These are phyloP conservation scores for Ophiostoma sp. DNA, from an alignment of 2,329 filamentous ascomycete species.

Conservation along the genomic window DNA sequence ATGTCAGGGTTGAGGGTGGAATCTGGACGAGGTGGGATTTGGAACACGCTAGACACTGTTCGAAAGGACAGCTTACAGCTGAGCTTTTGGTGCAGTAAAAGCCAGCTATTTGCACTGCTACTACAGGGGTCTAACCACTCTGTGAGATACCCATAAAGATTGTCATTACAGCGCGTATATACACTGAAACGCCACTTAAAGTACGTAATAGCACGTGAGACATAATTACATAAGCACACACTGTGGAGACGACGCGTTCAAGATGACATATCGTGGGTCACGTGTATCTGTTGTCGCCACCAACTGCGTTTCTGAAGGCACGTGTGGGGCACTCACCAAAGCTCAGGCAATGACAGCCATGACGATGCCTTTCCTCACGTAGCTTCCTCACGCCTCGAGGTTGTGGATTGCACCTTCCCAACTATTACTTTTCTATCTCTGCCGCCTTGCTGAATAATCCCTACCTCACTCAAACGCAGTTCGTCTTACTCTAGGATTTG, in stretches of 20 bases:
- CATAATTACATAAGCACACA: background rate
- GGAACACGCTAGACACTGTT: background rate
- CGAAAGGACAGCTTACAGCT: constrained; percentile 22
- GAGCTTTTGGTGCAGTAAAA: background rate
- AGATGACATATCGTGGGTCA: no score
- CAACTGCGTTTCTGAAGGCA: background rate
- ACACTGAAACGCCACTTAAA: background rate
- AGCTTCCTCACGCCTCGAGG: background rate
- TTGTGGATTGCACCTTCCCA: background rate
- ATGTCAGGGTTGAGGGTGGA: background rate
- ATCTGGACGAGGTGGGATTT: background rate
- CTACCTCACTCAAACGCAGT: background rate
- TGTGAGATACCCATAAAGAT: background rate
- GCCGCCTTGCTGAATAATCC: background rate
- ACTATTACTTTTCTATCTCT: background rate
- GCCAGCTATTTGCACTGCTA: background rate
- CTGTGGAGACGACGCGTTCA: no score
- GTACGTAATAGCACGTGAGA: background rate
- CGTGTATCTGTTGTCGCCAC: no score
- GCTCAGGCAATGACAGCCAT: constrained; percentile 6
- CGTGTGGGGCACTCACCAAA: background rate
- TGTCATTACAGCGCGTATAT: background rate
- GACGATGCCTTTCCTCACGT: constrained; percentile 3
- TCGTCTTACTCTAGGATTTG: background rate
- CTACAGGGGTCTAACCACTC: background rate